Evolutionary conservation across 1,284 basidiomycete species (phyloP).

Genomic region (Volvariella volvacea): DNA sequence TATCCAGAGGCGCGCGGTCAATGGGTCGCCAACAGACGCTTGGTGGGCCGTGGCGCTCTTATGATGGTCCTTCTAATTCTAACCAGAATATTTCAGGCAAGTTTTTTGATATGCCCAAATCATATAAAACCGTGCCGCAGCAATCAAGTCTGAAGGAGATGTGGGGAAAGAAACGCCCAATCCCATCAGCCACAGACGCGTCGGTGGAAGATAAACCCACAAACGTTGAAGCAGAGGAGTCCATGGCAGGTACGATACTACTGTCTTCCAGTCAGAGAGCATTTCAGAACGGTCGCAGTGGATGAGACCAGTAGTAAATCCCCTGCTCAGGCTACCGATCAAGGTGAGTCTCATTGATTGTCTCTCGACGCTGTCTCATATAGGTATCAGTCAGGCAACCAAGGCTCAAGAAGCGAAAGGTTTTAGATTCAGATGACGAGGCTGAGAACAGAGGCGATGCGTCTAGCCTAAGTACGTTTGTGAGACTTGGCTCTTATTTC

Average conservation of each 20-base stretch:
- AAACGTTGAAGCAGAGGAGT: constrained; percentile 18
- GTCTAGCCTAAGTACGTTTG: too few species aligned
- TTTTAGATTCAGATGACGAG: constrained; percentile 66
- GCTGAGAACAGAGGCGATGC: constrained; percentile 15
- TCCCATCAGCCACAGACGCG: constrained; percentile 15
- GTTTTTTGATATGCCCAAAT: constrained; percentile 67
- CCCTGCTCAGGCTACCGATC: background rate
- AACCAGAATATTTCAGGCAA: constrained; percentile 35
- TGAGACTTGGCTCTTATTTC: too few species aligned
- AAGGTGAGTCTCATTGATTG: too few species aligned
- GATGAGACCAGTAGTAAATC: background rate
- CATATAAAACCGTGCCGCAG: constrained; percentile 54
- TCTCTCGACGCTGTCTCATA: background rate
- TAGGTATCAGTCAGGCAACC: constrained; percentile 15
- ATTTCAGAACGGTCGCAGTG: background rate
- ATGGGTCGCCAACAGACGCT: constrained; percentile 72
- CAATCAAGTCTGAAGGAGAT: constrained; percentile 68
- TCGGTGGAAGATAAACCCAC: constrained; percentile 23
- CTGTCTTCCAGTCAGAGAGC: too few species aligned
- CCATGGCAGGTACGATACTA: background rate
- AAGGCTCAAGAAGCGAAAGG: constrained; percentile 48
- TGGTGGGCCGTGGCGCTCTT: constrained; percentile 30
- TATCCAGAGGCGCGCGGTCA: constrained; percentile 20
- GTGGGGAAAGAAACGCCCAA: constrained; percentile 53
- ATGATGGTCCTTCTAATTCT: background rate